phyloP scores from a whole-genome alignment of 345 rosid species.

The Melastoma malabathricum region DNA sequence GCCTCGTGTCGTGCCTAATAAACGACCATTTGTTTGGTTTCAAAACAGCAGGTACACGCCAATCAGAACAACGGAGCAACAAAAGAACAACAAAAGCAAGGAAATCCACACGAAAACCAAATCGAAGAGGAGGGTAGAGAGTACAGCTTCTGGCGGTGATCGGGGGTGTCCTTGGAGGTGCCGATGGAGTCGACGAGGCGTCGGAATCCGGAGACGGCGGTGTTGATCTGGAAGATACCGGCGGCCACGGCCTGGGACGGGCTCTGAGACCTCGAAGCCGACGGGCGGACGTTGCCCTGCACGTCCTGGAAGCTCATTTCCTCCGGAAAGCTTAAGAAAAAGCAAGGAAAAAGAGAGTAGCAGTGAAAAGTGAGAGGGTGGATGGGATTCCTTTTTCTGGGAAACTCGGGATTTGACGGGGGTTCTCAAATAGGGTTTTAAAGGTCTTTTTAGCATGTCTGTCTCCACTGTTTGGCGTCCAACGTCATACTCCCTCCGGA shows the following conservation, averaged over 20 bases:
- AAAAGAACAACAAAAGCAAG: no score
- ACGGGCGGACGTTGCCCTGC: slow-evolving; percentile 18
- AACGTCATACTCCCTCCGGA: no score
- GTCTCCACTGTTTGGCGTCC: no score
- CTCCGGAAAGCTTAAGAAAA: no score
- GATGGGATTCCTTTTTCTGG: no score
- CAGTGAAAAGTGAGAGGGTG: no score
- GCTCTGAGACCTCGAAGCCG: slow-evolving; percentile 16
- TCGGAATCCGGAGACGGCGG: slow-evolving; percentile 46
- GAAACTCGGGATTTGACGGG: no score
- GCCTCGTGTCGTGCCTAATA: slow-evolving; percentile 40
- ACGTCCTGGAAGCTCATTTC: slow-evolving; percentile 49
- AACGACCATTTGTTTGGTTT: neutral
- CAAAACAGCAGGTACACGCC: no score
- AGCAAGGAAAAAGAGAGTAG: no score
- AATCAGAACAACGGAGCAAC: neutral
- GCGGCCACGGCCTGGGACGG: slow-evolving; percentile 37
- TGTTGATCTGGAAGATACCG: slow-evolving; percentile 62
- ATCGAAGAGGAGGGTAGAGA: neutral
- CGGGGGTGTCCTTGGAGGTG: slow-evolving; percentile 52
- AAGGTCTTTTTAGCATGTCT: no score
- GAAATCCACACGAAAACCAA: no score
- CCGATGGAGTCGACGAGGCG: slow-evolving; percentile 52
- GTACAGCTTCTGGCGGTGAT: slow-evolving; percentile 47
- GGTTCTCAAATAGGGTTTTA: no score